These are phyloP conservation scores for Echinochloa phyllopogon DNA, from an alignment of 176 grass and related monocot species.

Conservation along the genomic window DNA sequence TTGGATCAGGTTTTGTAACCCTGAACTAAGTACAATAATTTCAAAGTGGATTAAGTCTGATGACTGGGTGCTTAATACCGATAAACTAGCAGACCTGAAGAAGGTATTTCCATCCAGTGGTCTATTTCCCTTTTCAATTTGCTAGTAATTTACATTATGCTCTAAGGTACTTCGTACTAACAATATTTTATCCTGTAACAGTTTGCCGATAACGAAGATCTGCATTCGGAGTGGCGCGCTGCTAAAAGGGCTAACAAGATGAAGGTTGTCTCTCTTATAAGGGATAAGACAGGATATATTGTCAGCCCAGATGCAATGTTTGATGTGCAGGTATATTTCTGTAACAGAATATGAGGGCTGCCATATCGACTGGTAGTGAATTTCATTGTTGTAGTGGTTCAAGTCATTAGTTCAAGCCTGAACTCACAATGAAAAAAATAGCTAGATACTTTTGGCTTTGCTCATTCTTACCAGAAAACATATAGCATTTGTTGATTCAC, in stretches of 20 bases:
- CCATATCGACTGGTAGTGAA: neutral
- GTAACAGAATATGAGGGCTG: constrained; percentile 26
- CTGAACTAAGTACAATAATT: constrained; percentile 82
- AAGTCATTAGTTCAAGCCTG: neutral
- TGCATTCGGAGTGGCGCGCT: constrained; percentile 82
- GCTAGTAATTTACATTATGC: neutral
- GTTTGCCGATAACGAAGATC: constrained; percentile 86
- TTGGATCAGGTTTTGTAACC: constrained; percentile 98
- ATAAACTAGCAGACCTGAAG: constrained; percentile 74
- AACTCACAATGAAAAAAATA: neutral
- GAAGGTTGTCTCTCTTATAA: constrained; percentile 83
- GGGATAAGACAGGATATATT: constrained; percentile 92
- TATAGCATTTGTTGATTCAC: constrained; percentile 23
- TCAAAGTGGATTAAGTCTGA: constrained; percentile 94
- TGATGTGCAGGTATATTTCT: constrained; percentile 91
- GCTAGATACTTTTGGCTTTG: neutral
- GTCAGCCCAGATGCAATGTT: constrained; percentile 98
- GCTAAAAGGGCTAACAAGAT: constrained; percentile 87
- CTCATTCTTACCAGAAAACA: constrained; percentile 28
- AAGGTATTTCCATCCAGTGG: constrained; percentile 56
- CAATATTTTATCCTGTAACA: constrained; percentile 43
- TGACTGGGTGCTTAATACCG: constrained; percentile 93
- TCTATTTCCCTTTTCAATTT: neutral
- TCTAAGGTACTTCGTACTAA: constrained; percentile 24
- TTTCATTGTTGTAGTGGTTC: neutral